Conservation (phyloP, 1,284 basidiomycete genomes). For the Mycosarcoma mackinlayi region DNA sequence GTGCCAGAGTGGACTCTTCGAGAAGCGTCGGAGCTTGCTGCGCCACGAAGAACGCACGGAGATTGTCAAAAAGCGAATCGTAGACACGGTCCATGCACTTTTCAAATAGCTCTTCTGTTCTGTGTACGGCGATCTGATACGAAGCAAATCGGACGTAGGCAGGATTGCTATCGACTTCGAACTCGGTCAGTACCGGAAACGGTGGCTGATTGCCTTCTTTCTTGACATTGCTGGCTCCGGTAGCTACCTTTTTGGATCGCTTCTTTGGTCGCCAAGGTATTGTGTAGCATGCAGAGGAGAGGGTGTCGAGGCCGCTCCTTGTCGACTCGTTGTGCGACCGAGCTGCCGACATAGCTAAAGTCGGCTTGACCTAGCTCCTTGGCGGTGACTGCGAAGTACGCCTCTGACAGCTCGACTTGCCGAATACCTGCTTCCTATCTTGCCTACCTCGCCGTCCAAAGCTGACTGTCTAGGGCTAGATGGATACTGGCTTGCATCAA, state of each 20-base stretch:
- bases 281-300: constrained; percentile 49
- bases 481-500: no score
- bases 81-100: constrained; percentile 35
- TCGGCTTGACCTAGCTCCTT: no score
- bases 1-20: neutral
- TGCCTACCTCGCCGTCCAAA: no score
- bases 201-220: constrained; percentile 7
- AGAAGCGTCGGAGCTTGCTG: neutral
- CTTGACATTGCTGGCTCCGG: neutral
- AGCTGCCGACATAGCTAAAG: constrained; percentile 16
- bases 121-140: constrained; percentile 32
- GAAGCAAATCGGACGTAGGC: constrained; percentile 34
- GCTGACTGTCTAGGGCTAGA: no score
- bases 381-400: neutral
- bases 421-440: no score
- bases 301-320: constrained; percentile 25
- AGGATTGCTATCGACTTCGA: constrained; percentile 36
- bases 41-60: constrained; percentile 27
- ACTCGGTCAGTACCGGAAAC: constrained; percentile 38
- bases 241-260: constrained; percentile 8
- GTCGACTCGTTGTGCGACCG: constrained; percentile 16
- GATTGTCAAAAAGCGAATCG: constrained; percentile 30
- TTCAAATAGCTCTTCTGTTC: constrained; percentile 36
- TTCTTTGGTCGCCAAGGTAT: constrained; percentile 47
- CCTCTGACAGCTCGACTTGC: no score